phyloP scores from a whole-genome alignment of 768 basidiomycete genomes.

The Kwoniella sp. region DNA sequence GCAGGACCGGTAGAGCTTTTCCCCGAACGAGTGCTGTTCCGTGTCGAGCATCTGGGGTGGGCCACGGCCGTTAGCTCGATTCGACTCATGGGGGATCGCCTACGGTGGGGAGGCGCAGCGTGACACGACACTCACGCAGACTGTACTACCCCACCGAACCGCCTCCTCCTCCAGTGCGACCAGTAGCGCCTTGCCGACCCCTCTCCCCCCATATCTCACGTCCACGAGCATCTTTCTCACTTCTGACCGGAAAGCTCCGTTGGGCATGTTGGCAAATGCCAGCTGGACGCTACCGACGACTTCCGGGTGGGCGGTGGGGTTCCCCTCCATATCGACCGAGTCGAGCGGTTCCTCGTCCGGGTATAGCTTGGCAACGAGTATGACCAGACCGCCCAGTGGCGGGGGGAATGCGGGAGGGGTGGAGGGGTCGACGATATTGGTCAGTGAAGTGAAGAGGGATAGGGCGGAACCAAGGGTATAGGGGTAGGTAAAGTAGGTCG shows the following conservation, averaged over 20 bases:
- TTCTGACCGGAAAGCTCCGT: conserved; percentile 11
- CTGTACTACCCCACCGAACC: neutral
- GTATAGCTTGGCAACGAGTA: neutral
- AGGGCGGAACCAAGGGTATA: neutral
- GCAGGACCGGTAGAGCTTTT: neutral
- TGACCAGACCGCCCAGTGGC: neutral
- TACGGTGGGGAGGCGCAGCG: neutral
- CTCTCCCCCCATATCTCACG: conserved; percentile 10
- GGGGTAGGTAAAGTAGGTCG: conserved; percentile 1
- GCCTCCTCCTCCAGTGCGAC: conserved; percentile 5
- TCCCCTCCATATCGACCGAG: conserved; percentile 4
- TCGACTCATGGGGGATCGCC: too few species aligned
- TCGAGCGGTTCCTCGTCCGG: neutral
- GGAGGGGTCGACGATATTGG: neutral
- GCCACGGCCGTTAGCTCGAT: too few species aligned
- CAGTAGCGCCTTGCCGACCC: conserved; percentile 4
- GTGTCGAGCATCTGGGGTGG: conserved; percentile 9
- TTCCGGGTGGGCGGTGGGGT: neutral
- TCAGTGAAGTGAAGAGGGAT: conserved; percentile 7
- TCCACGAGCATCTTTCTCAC: conserved; percentile 16
- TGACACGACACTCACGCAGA: conserved; percentile 9
- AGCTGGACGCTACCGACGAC: conserved; percentile 13
- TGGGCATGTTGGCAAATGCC: conserved; percentile 6
- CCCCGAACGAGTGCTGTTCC: conserved; percentile 1
- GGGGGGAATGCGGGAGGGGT: neutral